Evolutionary conservation across 164 flowering plant species (phyloP).

Genomic region (Pachysandra terminalis): DNA sequence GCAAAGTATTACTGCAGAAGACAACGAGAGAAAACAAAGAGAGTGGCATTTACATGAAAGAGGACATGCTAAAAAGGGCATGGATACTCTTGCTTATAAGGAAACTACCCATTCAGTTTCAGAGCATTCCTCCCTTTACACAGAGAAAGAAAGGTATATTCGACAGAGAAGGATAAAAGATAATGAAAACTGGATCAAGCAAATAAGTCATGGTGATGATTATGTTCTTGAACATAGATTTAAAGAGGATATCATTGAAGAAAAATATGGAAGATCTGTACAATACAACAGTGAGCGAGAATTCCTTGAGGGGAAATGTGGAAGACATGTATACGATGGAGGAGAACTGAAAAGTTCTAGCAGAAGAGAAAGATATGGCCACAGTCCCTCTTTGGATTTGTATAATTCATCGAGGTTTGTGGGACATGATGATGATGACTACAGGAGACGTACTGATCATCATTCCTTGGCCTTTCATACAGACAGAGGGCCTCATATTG

Average conservation of each 20-base stretch:
- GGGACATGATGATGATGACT: conserved; percentile 22
- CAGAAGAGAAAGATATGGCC: conserved; percentile 24
- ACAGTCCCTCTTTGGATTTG: conserved; percentile 14
- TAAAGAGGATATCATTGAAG: conserved; percentile 17
- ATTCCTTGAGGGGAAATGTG: conserved; percentile 16
- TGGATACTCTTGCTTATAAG: conserved; percentile 9
- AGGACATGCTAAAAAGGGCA: conserved; percentile 8
- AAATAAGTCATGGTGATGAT: conserved; percentile 18
- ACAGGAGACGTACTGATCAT: conserved; percentile 14
- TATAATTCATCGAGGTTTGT: conserved; percentile 8
- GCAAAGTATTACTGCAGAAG: conserved; percentile 15
- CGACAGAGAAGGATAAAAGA: conserved; percentile 19
- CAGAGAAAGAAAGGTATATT: conserved; percentile 20
- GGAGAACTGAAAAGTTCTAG: conserved; percentile 24
- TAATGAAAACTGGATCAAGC: conserved; percentile 14
- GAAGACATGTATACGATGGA: conserved; percentile 10
- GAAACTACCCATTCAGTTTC: conserved; percentile 18
- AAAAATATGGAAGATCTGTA: conserved; percentile 19
- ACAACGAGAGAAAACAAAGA: conserved; percentile 14
- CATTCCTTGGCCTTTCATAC: conserved; percentile 13
- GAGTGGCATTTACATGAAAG: conserved; percentile 22
- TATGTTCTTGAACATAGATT: conserved; percentile 18
- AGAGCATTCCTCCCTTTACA: conserved; percentile 18
- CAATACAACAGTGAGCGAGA: conserved; percentile 21
- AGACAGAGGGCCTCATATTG: conserved; percentile 22